phyloP scores from a whole-genome alignment of 371 early-diverging fungal genomes.

The Encephalitozoon cuniculi region DNA sequence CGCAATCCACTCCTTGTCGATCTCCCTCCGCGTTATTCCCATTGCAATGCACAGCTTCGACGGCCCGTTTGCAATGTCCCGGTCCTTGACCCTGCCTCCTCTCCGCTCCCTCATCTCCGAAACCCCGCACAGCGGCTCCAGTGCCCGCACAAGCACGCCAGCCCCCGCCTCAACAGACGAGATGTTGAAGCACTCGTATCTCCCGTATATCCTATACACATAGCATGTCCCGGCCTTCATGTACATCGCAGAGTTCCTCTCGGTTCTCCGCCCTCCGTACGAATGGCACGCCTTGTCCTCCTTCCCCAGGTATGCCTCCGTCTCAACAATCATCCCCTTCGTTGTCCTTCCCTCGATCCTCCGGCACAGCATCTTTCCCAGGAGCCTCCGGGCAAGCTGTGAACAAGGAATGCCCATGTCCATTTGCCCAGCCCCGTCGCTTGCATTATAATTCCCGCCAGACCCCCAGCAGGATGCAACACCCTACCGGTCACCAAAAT shows the following conservation, averaged over 20 bases:
- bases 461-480: no score
- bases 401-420: not conserved
- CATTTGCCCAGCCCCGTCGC: not conserved
- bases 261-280: not conserved
- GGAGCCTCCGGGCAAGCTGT: not conserved
- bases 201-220: constrained; percentile 7
- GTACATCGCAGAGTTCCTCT: not conserved
- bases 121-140: not conserved
- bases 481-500: no score
- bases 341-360: not conserved
- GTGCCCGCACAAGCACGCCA: constrained; percentile 1
- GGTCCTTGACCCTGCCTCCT: not conserved
- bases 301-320: not conserved
- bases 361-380: not conserved
- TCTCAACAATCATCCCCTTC: not conserved
- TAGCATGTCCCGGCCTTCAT: constrained; percentile 1
- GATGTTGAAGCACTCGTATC: constrained; percentile 1
- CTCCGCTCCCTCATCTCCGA: not conserved
- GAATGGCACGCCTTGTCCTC: not conserved
- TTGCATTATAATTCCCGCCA: not conserved
- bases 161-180: not conserved
- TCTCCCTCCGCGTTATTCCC: not conserved
- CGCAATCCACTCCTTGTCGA: not conserved
- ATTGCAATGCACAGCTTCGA: constrained; percentile 14
- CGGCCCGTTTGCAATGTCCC: not conserved